These are phyloP conservation scores for Ilex aquifolium DNA, from an alignment of 257 asterid species.

Conservation along the genomic window DNA sequence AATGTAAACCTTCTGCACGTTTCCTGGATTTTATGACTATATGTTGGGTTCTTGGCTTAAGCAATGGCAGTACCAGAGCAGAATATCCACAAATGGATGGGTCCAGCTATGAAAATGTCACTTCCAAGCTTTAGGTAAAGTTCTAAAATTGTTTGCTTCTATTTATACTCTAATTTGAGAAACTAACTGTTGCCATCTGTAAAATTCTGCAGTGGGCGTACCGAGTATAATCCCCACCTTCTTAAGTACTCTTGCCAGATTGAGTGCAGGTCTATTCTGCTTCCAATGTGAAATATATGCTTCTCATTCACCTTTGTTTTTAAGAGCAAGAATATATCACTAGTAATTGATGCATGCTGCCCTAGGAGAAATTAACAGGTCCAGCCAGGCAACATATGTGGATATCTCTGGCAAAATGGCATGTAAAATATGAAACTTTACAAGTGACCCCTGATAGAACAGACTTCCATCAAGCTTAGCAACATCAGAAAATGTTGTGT, in stretches of 20 bases:
- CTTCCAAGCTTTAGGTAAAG: slow-evolving; percentile 93
- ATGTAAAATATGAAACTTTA: too few species aligned
- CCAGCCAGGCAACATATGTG: too few species aligned
- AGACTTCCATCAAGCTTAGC: too few species aligned
- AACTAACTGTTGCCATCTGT: not conserved
- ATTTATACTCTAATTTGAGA: not conserved
- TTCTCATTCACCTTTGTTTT: too few species aligned
- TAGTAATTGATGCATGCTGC: too few species aligned
- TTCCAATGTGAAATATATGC: too few species aligned
- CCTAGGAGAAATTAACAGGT: too few species aligned
- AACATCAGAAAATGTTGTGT: too few species aligned
- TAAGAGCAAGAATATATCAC: too few species aligned
- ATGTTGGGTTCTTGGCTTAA: slow-evolving; percentile 7
- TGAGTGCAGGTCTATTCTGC: slow-evolving; percentile 64
- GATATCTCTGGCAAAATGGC: too few species aligned
- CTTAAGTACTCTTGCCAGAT: slow-evolving; percentile 93
- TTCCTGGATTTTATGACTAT: not conserved
- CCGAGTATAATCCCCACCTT: slow-evolving; percentile 67
- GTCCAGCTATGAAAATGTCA: slow-evolving; percentile 67
- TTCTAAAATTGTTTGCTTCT: not conserved
- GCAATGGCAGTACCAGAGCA: slow-evolving; percentile 35
- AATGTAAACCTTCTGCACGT: not conserved
- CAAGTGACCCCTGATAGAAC: too few species aligned
- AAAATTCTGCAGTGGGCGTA: slow-evolving; percentile 64
- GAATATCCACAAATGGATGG: slow-evolving; percentile 51